These are phyloP conservation scores for Talaromyces atroroseus DNA, from an alignment of 2,329 filamentous ascomycete species.

Conservation along the genomic window DNA sequence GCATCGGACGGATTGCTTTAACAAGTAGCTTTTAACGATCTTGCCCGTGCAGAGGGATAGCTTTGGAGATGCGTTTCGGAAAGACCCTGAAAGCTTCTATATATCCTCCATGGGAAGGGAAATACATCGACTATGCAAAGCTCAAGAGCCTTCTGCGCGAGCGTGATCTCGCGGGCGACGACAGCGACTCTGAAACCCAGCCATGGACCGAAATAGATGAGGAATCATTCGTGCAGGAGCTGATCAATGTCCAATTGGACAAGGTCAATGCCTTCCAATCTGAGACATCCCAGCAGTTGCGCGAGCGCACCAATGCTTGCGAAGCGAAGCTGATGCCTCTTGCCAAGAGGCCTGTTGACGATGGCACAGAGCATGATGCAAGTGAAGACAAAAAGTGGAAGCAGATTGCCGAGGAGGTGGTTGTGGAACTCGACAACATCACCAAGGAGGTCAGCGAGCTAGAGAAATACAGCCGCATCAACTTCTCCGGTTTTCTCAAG, in stretches of 20 bases:
- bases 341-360: conserved; percentile 33
- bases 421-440: conserved; percentile 77
- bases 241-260: conserved; percentile 89
- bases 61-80: conserved; percentile 76
- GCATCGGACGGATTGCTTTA: no score
- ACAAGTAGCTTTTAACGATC: background rate
- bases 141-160: conserved; percentile 86
- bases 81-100: conserved; percentile 74
- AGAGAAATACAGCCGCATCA: conserved; percentile 91
- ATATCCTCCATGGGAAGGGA: conserved; percentile 82
- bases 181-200: conserved; percentile 51
- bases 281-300: conserved; percentile 72
- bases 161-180: conserved; percentile 50
- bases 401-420: conserved; percentile 61
- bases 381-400: conserved; percentile 39
- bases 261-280: conserved; percentile 90
- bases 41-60: background rate
- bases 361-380: conserved; percentile 23
- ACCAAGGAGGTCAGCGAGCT: conserved; percentile 88
- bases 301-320: conserved; percentile 69
- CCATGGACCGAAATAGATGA: conserved; percentile 92
- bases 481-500: conserved; percentile 97
- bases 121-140: conserved; percentile 94
- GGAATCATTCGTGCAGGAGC: conserved; percentile 86
- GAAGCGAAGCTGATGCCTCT: conserved; percentile 60